Evolutionary conservation across 2,329 filamentous ascomycete species (phyloP).

Genomic region (Macrophomina phaseolina): DNA sequence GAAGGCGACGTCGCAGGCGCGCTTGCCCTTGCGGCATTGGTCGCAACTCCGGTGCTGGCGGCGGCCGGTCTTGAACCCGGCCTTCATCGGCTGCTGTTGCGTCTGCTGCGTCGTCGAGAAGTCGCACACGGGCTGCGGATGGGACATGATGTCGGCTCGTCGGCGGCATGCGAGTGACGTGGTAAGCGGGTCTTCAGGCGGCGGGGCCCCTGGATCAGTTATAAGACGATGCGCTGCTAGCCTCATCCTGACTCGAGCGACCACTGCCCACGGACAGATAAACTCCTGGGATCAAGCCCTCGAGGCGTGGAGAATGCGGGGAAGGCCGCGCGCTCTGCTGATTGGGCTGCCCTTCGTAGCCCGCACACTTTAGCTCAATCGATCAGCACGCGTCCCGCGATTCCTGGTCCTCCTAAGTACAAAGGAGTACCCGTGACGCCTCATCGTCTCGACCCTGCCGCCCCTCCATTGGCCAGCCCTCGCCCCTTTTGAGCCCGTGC

Average conservation of each 20-base stretch:
- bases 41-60: slow-evolving; percentile 55
- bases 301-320: slow-evolving; percentile 16
- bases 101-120: background rate
- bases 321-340: background rate
- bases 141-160: slow-evolving; percentile 18
- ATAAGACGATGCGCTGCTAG: slow-evolving; percentile 22
- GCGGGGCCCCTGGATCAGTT: slow-evolving; percentile 25
- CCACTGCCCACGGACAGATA: background rate
- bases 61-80: slow-evolving; percentile 40
- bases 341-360: background rate
- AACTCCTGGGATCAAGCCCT: slow-evolving; percentile 3
- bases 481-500: background rate
- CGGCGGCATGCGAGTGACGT: slow-evolving; percentile 18
- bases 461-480: background rate
- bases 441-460: background rate
- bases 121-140: slow-evolving; percentile 18
- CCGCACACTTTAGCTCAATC: background rate
- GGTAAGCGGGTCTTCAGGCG: slow-evolving; percentile 18
- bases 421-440: slow-evolving; percentile 1
- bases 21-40: slow-evolving; percentile 53
- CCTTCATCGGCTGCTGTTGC: slow-evolving; percentile 12
- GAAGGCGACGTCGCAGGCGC: slow-evolving; percentile 51
- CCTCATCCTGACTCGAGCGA: slow-evolving; percentile 13
- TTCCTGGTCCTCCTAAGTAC: background rate
- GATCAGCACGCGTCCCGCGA: slow-evolving; percentile 14